A percentile compares a stretch with the other conserved stretches of the same genome.
phyloP scores from a whole-genome alignment of 2,329 filamentous ascomycete genomes.

The Botrytis byssoidea region DNA sequence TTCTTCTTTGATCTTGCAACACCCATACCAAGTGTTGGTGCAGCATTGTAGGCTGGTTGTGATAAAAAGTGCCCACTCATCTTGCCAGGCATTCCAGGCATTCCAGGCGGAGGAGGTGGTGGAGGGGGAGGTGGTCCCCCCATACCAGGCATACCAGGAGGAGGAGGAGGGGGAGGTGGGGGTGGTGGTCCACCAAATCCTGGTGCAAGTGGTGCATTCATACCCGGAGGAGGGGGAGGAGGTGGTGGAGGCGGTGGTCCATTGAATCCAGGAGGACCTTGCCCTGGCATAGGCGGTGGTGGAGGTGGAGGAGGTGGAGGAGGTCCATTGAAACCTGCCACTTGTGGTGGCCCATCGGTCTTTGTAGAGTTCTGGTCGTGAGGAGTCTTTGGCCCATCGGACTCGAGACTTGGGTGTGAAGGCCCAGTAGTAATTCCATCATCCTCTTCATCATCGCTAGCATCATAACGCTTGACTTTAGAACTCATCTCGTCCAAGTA shows the following conservation, averaged over 20 bases:
- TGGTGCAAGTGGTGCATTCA: slow-evolving; percentile 11
- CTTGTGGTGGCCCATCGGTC: slow-evolving; percentile 37
- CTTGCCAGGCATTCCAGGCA: slow-evolving; percentile 66
- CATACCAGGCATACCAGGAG: slow-evolving; percentile 46
- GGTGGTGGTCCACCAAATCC: slow-evolving; percentile 40
- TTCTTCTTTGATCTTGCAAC: slow-evolving; percentile 96
- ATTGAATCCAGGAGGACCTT: slow-evolving; percentile 33
- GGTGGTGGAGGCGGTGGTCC: slow-evolving; percentile 43
- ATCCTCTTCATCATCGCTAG: slow-evolving; percentile 46
- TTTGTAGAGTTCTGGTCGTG: slow-evolving; percentile 36
- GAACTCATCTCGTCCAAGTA: slow-evolving; percentile 70
- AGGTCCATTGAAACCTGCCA: slow-evolving; percentile 36
- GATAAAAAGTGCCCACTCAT: slow-evolving; percentile 76
- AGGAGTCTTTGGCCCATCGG: slow-evolving; percentile 58
- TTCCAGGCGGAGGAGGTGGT: slow-evolving; percentile 53
- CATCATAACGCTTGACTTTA: slow-evolving; percentile 72
- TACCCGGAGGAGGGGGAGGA: slow-evolving; percentile 38
- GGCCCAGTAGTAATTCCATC: slow-evolving; percentile 72
- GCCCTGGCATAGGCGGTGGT: slow-evolving; percentile 42
- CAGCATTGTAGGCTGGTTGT: slow-evolving; percentile 51
- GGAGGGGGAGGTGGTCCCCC: slow-evolving; percentile 44
- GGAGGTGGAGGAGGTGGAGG: slow-evolving; percentile 43
- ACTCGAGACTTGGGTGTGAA: slow-evolving; percentile 72
- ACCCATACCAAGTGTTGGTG: slow-evolving; percentile 66
- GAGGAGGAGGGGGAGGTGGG: slow-evolving; percentile 45